A percentile compares a stretch with the other conserved stretches of the same genome.
Conservation (phyloP, 306 rosid species). For the Alnus rubra region DNA sequence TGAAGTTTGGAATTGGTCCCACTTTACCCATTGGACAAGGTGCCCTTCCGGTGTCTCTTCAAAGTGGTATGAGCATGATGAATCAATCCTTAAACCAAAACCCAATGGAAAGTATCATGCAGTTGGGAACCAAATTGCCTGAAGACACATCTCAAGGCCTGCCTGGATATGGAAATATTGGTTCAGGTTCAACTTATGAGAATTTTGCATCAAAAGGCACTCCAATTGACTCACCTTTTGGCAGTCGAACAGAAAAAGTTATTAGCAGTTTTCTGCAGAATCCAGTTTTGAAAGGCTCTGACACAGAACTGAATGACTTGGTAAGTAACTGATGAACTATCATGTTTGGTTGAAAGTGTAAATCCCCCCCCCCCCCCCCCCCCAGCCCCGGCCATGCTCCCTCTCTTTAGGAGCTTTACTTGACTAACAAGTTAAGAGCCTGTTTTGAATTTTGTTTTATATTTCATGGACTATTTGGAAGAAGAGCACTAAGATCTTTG, state of each 20-base stretch:
- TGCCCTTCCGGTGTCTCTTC: conserved; percentile 56
- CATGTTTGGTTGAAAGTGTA: neutral
- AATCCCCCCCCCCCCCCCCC: too few species aligned
- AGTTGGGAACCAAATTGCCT: conserved; percentile 43
- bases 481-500: neutral
- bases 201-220: conserved; percentile 36
- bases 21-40: conserved; percentile 52
- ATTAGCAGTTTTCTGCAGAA: conserved; percentile 66
- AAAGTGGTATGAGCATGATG: conserved; percentile 43
- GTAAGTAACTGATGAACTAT: conserved; percentile 41
- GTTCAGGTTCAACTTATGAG: conserved; percentile 44
- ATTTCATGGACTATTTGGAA: neutral
- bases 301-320: conserved; percentile 40
- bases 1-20: conserved; percentile 65
- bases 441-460: neutral
- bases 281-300: conserved; percentile 75
- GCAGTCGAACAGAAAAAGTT: conserved; percentile 79
- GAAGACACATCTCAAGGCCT: conserved; percentile 42
- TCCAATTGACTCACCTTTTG: conserved; percentile 43
- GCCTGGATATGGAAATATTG: conserved; percentile 45
- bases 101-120: conserved; percentile 49
- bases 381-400: too few species aligned
- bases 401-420: too few species aligned
- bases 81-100: conserved; percentile 38
- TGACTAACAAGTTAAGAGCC: too few species aligned